phyloP scores from a whole-genome alignment of 805 yeast genomes.

The Metschnikowia dekortorum region DNA sequence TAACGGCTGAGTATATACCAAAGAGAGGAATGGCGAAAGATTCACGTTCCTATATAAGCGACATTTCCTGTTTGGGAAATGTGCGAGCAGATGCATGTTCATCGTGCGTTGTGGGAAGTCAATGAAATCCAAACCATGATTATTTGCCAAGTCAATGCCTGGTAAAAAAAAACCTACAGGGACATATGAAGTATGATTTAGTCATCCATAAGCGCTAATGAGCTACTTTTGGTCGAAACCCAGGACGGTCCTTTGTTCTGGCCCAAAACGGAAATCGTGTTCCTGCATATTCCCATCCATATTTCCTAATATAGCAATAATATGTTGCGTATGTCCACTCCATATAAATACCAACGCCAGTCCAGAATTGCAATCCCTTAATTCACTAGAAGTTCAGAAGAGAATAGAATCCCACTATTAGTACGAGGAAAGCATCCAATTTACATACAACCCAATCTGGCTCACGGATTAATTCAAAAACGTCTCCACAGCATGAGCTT shows the following conservation, averaged over 20 bases:
- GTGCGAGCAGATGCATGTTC: background rate
- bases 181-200: too few species aligned
- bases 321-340: background rate
- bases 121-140: background rate
- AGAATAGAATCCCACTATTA: too few species aligned
- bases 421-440: too few species aligned
- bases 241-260: too few species aligned
- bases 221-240: too few species aligned
- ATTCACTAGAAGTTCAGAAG: background rate
- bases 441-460: background rate
- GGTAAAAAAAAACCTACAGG: too few species aligned
- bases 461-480: background rate
- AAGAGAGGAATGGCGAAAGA: background rate
- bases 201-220: too few species aligned
- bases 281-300: background rate
- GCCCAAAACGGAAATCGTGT: background rate
- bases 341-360: constrained; percentile 1
- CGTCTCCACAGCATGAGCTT: background rate
- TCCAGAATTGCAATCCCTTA: background rate
- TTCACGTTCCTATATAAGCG: background rate
- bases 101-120: background rate
- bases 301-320: constrained; percentile 3
- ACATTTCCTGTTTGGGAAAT: background rate
- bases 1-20: background rate
- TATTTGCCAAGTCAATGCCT: background rate